Evolutionary conservation across 257 asterid species (phyloP), one percentile per base, ranked within the genome.

Genomic region (Oldenlandia corymbosa): DNA sequence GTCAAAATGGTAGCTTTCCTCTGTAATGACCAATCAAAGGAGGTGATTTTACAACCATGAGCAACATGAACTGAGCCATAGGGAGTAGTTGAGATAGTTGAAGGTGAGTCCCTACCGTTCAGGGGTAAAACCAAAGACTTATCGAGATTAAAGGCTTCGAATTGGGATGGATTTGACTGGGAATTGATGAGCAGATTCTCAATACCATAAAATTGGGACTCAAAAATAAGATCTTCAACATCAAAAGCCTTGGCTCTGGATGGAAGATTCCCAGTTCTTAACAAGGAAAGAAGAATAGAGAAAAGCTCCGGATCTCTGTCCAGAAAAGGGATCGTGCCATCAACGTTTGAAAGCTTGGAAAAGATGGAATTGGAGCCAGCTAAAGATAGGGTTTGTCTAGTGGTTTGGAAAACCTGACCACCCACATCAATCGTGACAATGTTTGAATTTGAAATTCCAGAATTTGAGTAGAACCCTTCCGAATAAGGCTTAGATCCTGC

Each of bases 281-380:
- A 86, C 49, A 93, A 94, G 47, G 99, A 90, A 18, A 93, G 89
- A 5, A 93, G 60, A 68, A 93, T 66, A 0, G 97, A 87, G 62
- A 93, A 93, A 5, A 85, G 67, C 24, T 93, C 96, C 1, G 95
- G 97, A 70, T 93, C 99, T 61, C 99, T 72, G 63, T 93, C 99
- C 51, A 93, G 66, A 41, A 93, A 90, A 26, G 90, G 96, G 60
- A 84, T 67, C 0, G 39, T 32, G 16, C 58, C 56, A 45, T 52
- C 66, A 39, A 77, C 70, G 55, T 69, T 70, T 1, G 86, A 74
- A 41, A 93, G 17, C 34, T 61, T 71, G 67, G 94, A 86, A 75
- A 93, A 77, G 7, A 90, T 31, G 10, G 97, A 93, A 69, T 90
- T 80, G 2, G 95, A 57, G 18, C 96, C 96, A 11, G 95, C 88